Evolutionary conservation across 768 basidiomycete species (phyloP).

Genomic region (Arthromyces matolae): DNA sequence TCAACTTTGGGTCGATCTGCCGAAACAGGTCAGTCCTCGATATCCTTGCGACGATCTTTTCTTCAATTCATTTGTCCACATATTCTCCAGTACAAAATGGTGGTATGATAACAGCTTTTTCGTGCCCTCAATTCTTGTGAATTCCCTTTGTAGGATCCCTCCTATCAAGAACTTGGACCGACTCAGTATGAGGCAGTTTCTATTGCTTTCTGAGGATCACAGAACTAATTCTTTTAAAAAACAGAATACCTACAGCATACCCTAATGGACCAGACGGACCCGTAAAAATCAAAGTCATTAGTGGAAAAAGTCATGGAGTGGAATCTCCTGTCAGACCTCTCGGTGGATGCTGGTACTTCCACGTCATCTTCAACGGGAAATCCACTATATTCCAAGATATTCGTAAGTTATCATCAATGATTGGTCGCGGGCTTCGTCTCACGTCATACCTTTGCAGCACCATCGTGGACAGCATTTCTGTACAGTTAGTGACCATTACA

Average conservation of each 20-base stretch:
- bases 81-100: slow-evolving; percentile 71
- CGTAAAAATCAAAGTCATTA: slow-evolving; percentile 78
- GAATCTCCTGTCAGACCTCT: slow-evolving; percentile 87
- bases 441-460: slow-evolving; percentile 37
- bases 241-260: slow-evolving; percentile 68
- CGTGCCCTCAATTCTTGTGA: not conserved
- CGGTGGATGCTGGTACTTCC: slow-evolving; percentile 94
- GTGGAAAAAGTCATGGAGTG: slow-evolving; percentile 81
- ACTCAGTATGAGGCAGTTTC: slow-evolving; percentile 40
- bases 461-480: slow-evolving; percentile 87
- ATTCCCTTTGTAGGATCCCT: slow-evolving; percentile 49
- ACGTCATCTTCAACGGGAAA: slow-evolving; percentile 61
- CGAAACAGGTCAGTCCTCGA: slow-evolving; percentile 48
- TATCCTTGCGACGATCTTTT: slow-evolving; percentile 11
- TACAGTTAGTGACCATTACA: no score
- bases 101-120: slow-evolving; percentile 30
- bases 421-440: not conserved
- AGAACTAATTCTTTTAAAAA: not conserved
- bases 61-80: slow-evolving; percentile 9
- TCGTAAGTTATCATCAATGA: slow-evolving; percentile 43
- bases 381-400: slow-evolving; percentile 78
- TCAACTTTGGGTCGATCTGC: slow-evolving; percentile 85
- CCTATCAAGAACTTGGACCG: slow-evolving; percentile 79
- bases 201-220: not conserved
- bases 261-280: slow-evolving; percentile 67